Base-by-base conservation (phyloP, 148 eudicot genomes). In the Salicornia ramosissima region DNA sequence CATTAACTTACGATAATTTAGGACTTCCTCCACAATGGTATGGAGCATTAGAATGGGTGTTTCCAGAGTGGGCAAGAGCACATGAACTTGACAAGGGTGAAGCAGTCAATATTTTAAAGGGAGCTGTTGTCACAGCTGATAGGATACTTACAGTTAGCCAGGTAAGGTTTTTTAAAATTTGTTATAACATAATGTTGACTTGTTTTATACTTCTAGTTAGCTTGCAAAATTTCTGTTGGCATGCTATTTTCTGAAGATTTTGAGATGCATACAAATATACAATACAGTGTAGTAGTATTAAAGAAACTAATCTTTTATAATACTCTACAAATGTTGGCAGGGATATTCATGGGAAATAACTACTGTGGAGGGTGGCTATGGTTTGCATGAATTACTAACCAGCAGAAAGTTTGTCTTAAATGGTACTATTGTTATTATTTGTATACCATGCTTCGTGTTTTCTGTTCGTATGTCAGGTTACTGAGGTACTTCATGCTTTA, bases 311-410 rank as follows among this genome's bases (percentile, higher is more conserved):
- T 40, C 14, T 1, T 43, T 8, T 43, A 4, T 36, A 19, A 24
- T 60, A 25, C 36, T 71, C 28, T 58, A 21, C 43, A 24, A 51
- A n/a, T 77, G 69, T 45, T 64, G 52, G 68, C 83, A 95, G 99
- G 97, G 99, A 31, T 95, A 95, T 81, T 82, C 99, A 14, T 86
- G 93, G 96, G 99, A 95, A 81, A 87, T 95, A 71, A 95, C 97
- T 49, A 91, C 97, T 15, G 91, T 77, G 52, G 99, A 95, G 81
- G 99, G 99, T 34, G 99, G 99, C 76, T 83, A 87, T 72, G 99
- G 99, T 69, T 77, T 95, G 65, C 85, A 91, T 13, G 90, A 89
- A 80, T 80, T 95, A 50, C 83, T 95, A 36, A 78, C 80, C 63
- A 86, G 85, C 75, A 83, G 99, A 69, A 89, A 91, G 75, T 75